Evolutionary conservation across 805 yeast species (phyloP), one percentile per base, ranked within the genome.

Genomic region (Yamadazyma philogaea): DNA sequence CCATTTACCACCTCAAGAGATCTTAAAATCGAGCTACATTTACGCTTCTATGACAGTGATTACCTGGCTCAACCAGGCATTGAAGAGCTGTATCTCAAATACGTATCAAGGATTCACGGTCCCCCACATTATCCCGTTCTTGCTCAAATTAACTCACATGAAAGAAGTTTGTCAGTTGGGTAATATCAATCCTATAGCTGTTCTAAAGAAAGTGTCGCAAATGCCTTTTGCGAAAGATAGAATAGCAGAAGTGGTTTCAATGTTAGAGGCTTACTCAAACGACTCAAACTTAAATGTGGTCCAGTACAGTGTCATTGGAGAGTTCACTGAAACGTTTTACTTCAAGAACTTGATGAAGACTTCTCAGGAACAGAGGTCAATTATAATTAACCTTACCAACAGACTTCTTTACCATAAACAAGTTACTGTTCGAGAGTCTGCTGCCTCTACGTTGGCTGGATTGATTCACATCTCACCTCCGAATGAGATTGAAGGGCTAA

Each of bases 141-240:
- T 88, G 43, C 67, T 87, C 54, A 68, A 74, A 14, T 63, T 88
- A 36, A 77, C 81, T 39, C 75, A 72, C 34, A 75, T 85, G 69
- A 81, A 87, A 46, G 97, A 91, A 47, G 87, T 87, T 11, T 85
- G 95, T 50, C 87, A 84, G 50, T 61, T 85, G 43, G 82, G 83
- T 0, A 74, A 74, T 24, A 61, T 85, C 8, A 71, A 72, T 30
- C 85, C 91, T 0, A 69, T 76, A 1, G 53, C 45, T 49, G 78
- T 51, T 40, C 78, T 51, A 52, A 71, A 44, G 53, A 59, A 45
- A 51, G 81, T 54, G 46, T 83, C 74, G 0, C 74, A 70, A 45
- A 61, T 68, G 18, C 66, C 69, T 1, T 68, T 50, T 43, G 55
- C 49, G 15, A 22, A 42, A 1, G 39, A 43, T 1, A 44, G 54